Evolutionary conservation across 2,329 filamentous ascomycete species (phyloP).

Genomic region (Teratosphaeria destructans): DNA sequence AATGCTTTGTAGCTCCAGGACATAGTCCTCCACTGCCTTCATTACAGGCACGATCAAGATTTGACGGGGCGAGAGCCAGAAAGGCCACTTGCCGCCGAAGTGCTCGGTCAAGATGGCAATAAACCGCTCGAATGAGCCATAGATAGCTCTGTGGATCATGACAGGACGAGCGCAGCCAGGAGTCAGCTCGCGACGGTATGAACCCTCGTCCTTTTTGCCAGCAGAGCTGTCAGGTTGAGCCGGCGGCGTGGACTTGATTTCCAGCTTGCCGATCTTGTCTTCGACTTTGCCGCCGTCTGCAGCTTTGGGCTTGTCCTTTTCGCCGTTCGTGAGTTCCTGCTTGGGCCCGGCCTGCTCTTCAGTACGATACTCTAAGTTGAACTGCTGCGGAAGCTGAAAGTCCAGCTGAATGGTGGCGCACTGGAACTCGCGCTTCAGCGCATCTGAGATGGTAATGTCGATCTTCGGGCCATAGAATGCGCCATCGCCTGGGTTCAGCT

Average conservation of each 20-base stretch:
- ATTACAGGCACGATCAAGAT: slow-evolving; percentile 70
- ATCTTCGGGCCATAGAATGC: slow-evolving; percentile 99
- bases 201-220: slow-evolving; percentile 19
- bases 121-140: slow-evolving; percentile 58
- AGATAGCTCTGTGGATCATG: slow-evolving; percentile 77
- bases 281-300: slow-evolving; percentile 27
- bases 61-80: slow-evolving; percentile 79
- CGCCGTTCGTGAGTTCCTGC: slow-evolving; percentile 1
- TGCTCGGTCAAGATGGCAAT: slow-evolving; percentile 73
- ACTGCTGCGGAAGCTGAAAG: slow-evolving; percentile 76
- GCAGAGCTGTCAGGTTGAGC: slow-evolving; percentile 19
- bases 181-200: slow-evolving; percentile 42
- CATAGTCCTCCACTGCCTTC: slow-evolving; percentile 61
- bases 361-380: slow-evolving; percentile 78
- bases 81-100: slow-evolving; percentile 79
- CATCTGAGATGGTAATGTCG: slow-evolving; percentile 88
- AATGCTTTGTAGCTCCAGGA: slow-evolving; percentile 58
- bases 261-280: slow-evolving; percentile 16
- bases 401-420: slow-evolving; percentile 92
- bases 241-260: slow-evolving; percentile 24
- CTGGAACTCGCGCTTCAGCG: slow-evolving; percentile 72
- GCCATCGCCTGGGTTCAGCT: slow-evolving; percentile 86
- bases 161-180: slow-evolving; percentile 68
- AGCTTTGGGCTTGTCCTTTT: slow-evolving; percentile 19
- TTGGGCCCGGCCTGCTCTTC: slow-evolving; percentile 48